These are phyloP conservation scores for Coemansia sp. DNA, from an alignment of 192 early-diverging fungal species.

Conservation along the genomic window DNA sequence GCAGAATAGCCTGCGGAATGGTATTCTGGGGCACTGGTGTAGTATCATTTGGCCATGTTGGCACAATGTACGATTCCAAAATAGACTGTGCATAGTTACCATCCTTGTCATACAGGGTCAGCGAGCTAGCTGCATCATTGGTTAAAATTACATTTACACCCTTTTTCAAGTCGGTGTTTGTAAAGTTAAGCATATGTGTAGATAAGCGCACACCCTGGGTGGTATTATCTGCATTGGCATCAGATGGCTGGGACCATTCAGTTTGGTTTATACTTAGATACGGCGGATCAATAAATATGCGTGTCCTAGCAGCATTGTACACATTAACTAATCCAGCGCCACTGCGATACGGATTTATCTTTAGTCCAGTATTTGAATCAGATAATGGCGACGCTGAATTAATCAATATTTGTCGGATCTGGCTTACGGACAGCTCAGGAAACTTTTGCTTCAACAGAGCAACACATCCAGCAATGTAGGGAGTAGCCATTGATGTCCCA, in stretches of 20 bases:
- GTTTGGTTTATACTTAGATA: slow-evolving; percentile 56
- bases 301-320: slow-evolving; percentile 56
- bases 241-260: background rate
- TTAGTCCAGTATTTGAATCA: background rate
- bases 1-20: background rate
- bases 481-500: slow-evolving; percentile 81
- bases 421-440: slow-evolving; percentile 16
- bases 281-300: slow-evolving; percentile 56
- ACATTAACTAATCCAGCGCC: slow-evolving; percentile 77
- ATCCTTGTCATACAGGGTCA: slow-evolving; percentile 1
- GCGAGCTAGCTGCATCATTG: background rate
- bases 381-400: slow-evolving; percentile 9
- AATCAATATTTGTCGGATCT: slow-evolving; percentile 11
- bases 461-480: slow-evolving; percentile 66
- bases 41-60: slow-evolving; percentile 4
- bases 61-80: background rate
- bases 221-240: background rate
- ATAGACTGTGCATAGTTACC: slow-evolving; percentile 5
- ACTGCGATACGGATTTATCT: slow-evolving; percentile 47
- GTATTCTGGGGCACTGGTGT: background rate
- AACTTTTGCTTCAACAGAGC: slow-evolving; percentile 62
- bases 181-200: background rate
- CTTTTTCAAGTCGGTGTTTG: slow-evolving; percentile 2
- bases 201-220: background rate
- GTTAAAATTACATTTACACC: slow-evolving; percentile 3